These are phyloP conservation scores for Saccharomyces paradoxus DNA, from an alignment of 805 yeast species.

Conservation along the genomic window DNA sequence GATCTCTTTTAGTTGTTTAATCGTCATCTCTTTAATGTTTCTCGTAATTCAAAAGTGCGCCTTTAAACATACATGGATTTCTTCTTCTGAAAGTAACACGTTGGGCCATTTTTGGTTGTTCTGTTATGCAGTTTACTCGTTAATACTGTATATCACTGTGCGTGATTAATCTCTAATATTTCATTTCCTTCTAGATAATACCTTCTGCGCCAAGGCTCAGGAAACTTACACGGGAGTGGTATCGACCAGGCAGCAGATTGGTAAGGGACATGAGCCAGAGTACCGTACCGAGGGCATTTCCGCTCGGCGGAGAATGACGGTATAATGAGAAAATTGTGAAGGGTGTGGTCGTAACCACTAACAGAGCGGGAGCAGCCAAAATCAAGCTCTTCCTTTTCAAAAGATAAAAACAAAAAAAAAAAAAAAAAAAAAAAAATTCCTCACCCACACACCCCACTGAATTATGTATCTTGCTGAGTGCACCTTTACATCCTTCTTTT, in stretches of 20 bases:
- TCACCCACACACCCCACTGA: not conserved
- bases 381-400: not conserved
- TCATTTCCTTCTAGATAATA: not conserved
- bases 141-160: not conserved
- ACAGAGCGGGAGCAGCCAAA: not conserved
- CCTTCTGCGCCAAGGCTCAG: not conserved
- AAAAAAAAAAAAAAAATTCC: not conserved
- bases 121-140: not conserved
- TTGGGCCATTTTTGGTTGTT: conserved; percentile 76
- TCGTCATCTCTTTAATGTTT: not conserved
- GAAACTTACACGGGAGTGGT: not conserved
- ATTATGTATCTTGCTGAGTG: not conserved
- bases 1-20: not conserved
- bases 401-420: not conserved
- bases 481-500: not conserved
- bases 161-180: not conserved
- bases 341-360: not conserved
- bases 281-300: not conserved
- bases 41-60: not conserved
- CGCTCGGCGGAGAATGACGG: not conserved
- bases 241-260: not conserved
- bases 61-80: conserved; percentile 82
- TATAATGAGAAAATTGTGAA: not conserved
- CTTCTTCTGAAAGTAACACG: conserved; percentile 99
- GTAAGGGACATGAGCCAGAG: not conserved